Evolutionary conservation across 2,329 filamentous ascomycete species (phyloP).

Genomic region (Colletotrichum lupini): DNA sequence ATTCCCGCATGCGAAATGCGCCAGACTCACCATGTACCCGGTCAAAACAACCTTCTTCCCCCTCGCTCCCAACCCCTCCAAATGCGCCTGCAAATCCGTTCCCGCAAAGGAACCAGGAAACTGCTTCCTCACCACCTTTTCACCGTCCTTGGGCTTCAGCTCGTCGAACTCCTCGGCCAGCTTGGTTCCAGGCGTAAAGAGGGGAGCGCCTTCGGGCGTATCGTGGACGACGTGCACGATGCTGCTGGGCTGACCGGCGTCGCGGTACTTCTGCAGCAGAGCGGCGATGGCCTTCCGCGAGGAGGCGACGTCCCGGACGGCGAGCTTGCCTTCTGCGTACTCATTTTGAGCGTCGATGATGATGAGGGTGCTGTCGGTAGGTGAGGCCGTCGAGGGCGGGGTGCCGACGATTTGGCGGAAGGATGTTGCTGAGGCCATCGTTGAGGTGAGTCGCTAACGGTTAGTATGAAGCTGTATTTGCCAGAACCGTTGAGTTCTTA

Average conservation of each 20-base stretch:
- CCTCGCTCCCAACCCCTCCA: constrained; percentile 61
- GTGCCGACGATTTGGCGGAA: constrained; percentile 65
- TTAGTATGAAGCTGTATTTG: too few species aligned
- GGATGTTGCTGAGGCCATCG: constrained; percentile 38
- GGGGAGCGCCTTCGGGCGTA: constrained; percentile 68
- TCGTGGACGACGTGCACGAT: constrained; percentile 72
- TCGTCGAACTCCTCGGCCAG: constrained; percentile 72
- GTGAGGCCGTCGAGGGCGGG: constrained; percentile 64
- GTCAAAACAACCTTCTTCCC: constrained; percentile 70
- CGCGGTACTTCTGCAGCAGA: constrained; percentile 71
- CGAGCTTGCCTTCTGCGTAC: constrained; percentile 68
- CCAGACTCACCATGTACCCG: constrained; percentile 64
- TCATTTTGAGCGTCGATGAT: constrained; percentile 81
- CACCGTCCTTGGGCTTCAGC: constrained; percentile 62
- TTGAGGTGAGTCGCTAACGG: constrained; percentile 25
- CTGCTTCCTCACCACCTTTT: constrained; percentile 69
- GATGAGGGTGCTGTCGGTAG: constrained; percentile 68
- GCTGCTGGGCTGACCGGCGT: constrained; percentile 49
- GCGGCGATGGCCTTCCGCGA: constrained; percentile 67
- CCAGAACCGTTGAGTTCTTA: too few species aligned
- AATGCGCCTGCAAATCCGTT: constrained; percentile 65
- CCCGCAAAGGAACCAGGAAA: constrained; percentile 69
- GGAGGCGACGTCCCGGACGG: constrained; percentile 61
- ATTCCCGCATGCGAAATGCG: too few species aligned
- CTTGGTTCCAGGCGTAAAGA: constrained; percentile 72